Base-by-base conservation (phyloP, 2,329 filamentous ascomycete genomes). In the Cryphonectria nitschkei region DNA sequence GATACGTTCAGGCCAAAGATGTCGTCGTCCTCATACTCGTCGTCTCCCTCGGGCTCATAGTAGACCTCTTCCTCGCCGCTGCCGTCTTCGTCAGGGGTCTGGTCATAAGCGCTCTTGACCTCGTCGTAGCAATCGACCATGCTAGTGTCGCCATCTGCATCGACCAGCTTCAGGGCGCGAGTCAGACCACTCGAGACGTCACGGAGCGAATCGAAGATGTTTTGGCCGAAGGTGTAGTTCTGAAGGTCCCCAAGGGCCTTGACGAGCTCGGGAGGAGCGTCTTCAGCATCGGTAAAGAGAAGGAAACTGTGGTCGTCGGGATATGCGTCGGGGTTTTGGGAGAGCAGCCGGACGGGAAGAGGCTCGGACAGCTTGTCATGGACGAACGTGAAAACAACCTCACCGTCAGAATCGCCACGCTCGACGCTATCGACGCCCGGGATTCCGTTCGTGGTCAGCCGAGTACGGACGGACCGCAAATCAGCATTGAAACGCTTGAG, bases 391-490 rank as follows among this genome's bases (percentile, higher is more conserved):
- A 95, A 92, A 19, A 85, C 85, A 70, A 97, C 84, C 70, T 92
- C 89, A 66, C 92, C 93, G 78, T 95, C 92, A 43, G 92, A 90
- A 6, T 90, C 88, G 22, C 92, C 92, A 50, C 83, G 82, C 46
- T 81, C 81, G 34, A 97, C 81, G 46, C 84, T 77, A 64, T 81
- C 81, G 64, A 96, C 82, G 7, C 71, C 71, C 43, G 62, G 54
- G 26, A 71, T 68, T 6, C 22, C 56, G 22, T 2, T 37, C 65
- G 85, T 81, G 0, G 81, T 73, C 63, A 88, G 81, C 2, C 75
- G 75, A 80, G 83, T 60, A 81, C 80, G 39, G 78, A 82, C 76
- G 84, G 81, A 74, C 39, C 76, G 75, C 43, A 86, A 72, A 77
- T 95, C 91, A 66, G 83, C 81, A 64, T 89, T 83, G 78, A 93